Evolutionary conservation across 768 basidiomycete genomes (phyloP), one percentile per base, ranked within the genome.

Genomic region (Tylopilus balloui): DNA sequence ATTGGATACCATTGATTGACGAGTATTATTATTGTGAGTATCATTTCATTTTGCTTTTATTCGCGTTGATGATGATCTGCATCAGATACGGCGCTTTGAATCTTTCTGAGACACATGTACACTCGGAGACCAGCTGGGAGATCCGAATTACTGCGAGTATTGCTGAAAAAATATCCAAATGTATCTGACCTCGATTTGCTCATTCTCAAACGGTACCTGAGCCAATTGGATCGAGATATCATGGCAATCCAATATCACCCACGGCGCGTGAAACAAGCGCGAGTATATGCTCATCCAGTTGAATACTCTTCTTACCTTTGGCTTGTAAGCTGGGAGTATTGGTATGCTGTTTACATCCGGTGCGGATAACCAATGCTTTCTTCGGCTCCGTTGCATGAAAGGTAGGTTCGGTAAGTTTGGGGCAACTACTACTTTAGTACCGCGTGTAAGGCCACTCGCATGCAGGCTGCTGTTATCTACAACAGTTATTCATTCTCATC

Each of bases 1-100:
- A 91, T 60, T 92, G 91, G 90, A 81, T 92, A 54, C 91, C 89
- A 17, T 70, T 92, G 63, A 88, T 92, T 52, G 82, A 92, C 64
- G 87, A 88, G 62, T 92, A 92, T 70, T 84, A 92, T 72, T 92
- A 92, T 75, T 92, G 90, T 90, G 61, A 52, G 90, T 52, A 21
- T n/a, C 36, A 9, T 20, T 21, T 50, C 21, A 31, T 37, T 19
- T 37, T 34, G 9, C 27, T 32, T 12, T 21, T 17, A 32, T 40
- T 31, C 34, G 8, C 34, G 14, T 27, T 40, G 23, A 46, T 57
- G 25, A 56, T 29, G 41, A 36, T 14, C 42, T 56, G 36, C 36
- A n/a, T 36, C 52, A 74, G 73, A 74, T 57, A 69, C 77, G 55
- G 73, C 77, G 39, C 71, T 77, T 41, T 78, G 68, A 71, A 60